phyloP scores from a whole-genome alignment of 2,329 filamentous ascomycete genomes.

The Paecilomyces dactylethromorphus region DNA sequence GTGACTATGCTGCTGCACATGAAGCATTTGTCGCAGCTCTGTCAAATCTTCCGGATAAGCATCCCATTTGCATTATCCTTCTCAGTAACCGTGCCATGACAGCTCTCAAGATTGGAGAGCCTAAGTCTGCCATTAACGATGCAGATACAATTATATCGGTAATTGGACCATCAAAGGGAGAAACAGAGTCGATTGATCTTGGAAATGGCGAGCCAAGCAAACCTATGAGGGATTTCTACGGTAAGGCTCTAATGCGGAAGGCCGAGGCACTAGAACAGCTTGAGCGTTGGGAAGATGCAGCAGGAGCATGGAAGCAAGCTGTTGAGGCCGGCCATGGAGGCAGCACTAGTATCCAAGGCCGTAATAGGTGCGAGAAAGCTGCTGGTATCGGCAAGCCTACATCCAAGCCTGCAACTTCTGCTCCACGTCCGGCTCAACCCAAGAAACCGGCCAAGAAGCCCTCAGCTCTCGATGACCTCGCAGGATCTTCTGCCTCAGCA shows the following conservation, averaged over 20 bases:
- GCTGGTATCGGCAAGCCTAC: slow-evolving; percentile 55
- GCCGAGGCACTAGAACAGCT: slow-evolving; percentile 93
- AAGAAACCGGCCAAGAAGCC: slow-evolving; percentile 36
- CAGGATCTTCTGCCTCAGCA: slow-evolving; percentile 31
- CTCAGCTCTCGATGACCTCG: slow-evolving; percentile 26
- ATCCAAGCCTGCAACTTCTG: slow-evolving; percentile 40
- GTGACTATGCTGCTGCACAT: slow-evolving; percentile 84
- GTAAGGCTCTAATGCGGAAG: slow-evolving; percentile 89
- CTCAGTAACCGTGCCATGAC: slow-evolving; percentile 88
- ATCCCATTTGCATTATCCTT: slow-evolving; percentile 82
- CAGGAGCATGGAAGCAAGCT: slow-evolving; percentile 69
- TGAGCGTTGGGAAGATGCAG: slow-evolving; percentile 86
- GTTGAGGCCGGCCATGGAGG: slow-evolving; percentile 85
- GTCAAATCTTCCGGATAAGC: slow-evolving; percentile 63
- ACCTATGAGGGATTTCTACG: slow-evolving; percentile 88
- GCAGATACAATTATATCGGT: slow-evolving; percentile 72
- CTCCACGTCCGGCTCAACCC: slow-evolving; percentile 21
- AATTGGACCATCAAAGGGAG: slow-evolving; percentile 73
- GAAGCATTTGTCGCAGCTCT: slow-evolving; percentile 74
- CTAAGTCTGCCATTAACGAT: slow-evolving; percentile 78
- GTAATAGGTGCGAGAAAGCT: slow-evolving; percentile 86
- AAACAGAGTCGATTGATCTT: slow-evolving; percentile 71
- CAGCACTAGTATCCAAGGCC: slow-evolving; percentile 71
- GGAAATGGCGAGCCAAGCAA: slow-evolving; percentile 59
- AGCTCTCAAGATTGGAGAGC: slow-evolving; percentile 82